Evolutionary conservation across 495 filamentous ascomycete species (phyloP).

Genomic region (Xylona heveae): DNA sequence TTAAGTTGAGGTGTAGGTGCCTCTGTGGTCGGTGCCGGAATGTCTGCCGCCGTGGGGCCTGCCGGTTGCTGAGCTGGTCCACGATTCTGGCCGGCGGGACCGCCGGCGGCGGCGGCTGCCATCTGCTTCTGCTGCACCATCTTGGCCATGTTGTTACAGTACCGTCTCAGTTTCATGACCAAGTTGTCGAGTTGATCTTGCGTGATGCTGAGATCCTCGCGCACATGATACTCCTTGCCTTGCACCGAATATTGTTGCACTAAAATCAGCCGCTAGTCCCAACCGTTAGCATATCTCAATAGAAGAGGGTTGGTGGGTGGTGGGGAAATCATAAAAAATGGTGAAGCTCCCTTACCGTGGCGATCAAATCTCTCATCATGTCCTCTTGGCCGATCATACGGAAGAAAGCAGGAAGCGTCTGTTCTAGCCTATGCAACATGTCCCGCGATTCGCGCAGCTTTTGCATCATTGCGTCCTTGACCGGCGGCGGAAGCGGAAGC

Average conservation of each 20-base stretch:
- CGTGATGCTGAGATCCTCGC: conserved; percentile 5
- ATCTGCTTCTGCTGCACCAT: not conserved
- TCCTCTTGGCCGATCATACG: conserved; percentile 3
- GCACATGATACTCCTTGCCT: conserved; percentile 1
- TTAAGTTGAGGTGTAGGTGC: conserved; percentile 1
- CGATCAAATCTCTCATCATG: conserved; percentile 2
- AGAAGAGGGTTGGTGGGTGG: not conserved
- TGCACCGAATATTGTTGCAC: conserved; percentile 6
- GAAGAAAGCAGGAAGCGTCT: conserved; percentile 3
- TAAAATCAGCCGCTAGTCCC: conserved; percentile 3
- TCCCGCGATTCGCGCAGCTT: conserved; percentile 3
- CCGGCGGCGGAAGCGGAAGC: conserved; percentile 2
- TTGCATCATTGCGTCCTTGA: not conserved
- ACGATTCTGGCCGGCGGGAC: conserved; percentile 1
- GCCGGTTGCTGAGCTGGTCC: not conserved
- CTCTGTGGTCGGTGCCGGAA: too few relatives aligned
- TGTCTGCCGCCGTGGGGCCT: too few relatives aligned
- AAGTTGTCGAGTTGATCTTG: conserved; percentile 2
- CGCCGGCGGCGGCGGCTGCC: not conserved
- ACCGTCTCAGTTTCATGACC: conserved; percentile 2
- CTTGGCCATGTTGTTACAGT: conserved; percentile 2
- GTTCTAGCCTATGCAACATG: conserved; percentile 4
- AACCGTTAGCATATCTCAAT: not conserved
- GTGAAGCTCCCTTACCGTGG: conserved; percentile 2
- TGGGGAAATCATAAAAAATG: not conserved